These are phyloP conservation scores for Curvularia sp. DNA, from an alignment of 2,329 filamentous ascomycete genomes.

Conservation along the genomic window DNA sequence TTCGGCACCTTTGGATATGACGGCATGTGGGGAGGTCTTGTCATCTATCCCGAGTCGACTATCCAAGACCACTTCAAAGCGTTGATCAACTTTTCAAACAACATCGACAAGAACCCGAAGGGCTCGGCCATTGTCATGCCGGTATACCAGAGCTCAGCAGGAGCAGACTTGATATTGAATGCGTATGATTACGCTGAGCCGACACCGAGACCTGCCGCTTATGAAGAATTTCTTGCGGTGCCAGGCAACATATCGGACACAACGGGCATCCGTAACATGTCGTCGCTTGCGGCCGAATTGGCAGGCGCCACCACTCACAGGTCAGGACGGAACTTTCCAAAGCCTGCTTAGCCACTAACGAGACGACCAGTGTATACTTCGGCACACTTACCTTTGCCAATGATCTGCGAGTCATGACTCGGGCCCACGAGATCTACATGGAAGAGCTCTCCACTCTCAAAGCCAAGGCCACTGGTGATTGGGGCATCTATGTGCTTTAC, in stretches of 20 bases:
- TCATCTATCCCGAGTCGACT: slow-evolving; percentile 26
- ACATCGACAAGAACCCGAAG: slow-evolving; percentile 27
- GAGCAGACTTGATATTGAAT: slow-evolving; percentile 27
- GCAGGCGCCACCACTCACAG: slow-evolving; percentile 24
- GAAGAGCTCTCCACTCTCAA: slow-evolving; percentile 48
- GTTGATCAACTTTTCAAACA: slow-evolving; percentile 31
- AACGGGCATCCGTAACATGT: slow-evolving; percentile 37
- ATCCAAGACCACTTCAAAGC: slow-evolving; percentile 34
- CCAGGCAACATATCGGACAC: slow-evolving; percentile 35
- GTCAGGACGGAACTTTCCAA: slow-evolving; percentile 1
- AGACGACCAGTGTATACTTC: slow-evolving; percentile 25
- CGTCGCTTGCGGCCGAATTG: slow-evolving; percentile 31
- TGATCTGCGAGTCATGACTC: slow-evolving; percentile 46
- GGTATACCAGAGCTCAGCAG: slow-evolving; percentile 24
- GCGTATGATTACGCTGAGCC: slow-evolving; percentile 36
- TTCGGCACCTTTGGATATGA: slow-evolving; percentile 34
- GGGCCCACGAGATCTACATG: slow-evolving; percentile 52
- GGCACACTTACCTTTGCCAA: slow-evolving; percentile 44
- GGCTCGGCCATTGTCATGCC: slow-evolving; percentile 32
- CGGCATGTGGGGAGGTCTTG: slow-evolving; percentile 49
- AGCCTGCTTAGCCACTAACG: not conserved
- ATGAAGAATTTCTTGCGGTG: slow-evolving; percentile 34
- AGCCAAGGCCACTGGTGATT: slow-evolving; percentile 39
- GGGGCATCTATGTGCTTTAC: slow-evolving; percentile 45
- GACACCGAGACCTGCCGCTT: slow-evolving; percentile 25